These are phyloP conservation scores for Spencermartinsiella europaea DNA, from an alignment of 805 yeast genomes.

Conservation along the genomic window DNA sequence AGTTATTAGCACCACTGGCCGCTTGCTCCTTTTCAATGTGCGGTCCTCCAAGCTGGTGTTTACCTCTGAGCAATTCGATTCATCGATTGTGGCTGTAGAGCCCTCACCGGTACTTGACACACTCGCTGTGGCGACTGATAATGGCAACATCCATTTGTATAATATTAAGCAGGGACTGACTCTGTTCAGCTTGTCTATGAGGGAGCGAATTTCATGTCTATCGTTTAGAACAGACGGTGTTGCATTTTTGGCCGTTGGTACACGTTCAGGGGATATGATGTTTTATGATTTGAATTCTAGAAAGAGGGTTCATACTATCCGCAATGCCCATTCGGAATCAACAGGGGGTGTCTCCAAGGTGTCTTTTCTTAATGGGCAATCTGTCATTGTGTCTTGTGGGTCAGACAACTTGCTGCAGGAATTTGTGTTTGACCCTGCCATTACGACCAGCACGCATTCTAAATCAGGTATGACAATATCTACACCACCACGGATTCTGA, in stretches of 20 bases:
- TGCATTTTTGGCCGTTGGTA: slow-evolving; percentile 75
- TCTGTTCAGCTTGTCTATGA: slow-evolving; percentile 41
- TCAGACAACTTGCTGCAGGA: slow-evolving; percentile 88
- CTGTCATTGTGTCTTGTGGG: slow-evolving; percentile 83
- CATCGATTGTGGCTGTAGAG: slow-evolving; percentile 62
- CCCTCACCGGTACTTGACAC: slow-evolving; percentile 84
- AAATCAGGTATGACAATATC: slow-evolving; percentile 45
- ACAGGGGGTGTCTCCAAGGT: slow-evolving; percentile 75
- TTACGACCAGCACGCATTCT: slow-evolving; percentile 45
- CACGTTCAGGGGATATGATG: slow-evolving; percentile 72
- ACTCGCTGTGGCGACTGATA: slow-evolving; percentile 67
- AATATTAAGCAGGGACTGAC: slow-evolving; percentile 62
- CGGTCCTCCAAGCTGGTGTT: slow-evolving; percentile 69
- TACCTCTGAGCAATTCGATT: slow-evolving; percentile 43
- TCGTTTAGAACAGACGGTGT: slow-evolving; percentile 90
- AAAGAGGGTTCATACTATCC: slow-evolving; percentile 68
- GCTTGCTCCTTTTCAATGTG: slow-evolving; percentile 62
- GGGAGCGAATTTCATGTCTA: slow-evolving; percentile 46
- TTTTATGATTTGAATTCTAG: slow-evolving; percentile 76
- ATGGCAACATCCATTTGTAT: slow-evolving; percentile 61
- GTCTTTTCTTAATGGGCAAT: slow-evolving; percentile 82
- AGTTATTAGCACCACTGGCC: slow-evolving; percentile 68
- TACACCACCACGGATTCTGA: slow-evolving; percentile 83
- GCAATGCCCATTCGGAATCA: slow-evolving; percentile 65
- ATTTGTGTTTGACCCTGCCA: slow-evolving; percentile 87